Evolutionary conservation across 2,329 filamentous ascomycete species (phyloP).

Genomic region (Hypoxylon sp.): DNA sequence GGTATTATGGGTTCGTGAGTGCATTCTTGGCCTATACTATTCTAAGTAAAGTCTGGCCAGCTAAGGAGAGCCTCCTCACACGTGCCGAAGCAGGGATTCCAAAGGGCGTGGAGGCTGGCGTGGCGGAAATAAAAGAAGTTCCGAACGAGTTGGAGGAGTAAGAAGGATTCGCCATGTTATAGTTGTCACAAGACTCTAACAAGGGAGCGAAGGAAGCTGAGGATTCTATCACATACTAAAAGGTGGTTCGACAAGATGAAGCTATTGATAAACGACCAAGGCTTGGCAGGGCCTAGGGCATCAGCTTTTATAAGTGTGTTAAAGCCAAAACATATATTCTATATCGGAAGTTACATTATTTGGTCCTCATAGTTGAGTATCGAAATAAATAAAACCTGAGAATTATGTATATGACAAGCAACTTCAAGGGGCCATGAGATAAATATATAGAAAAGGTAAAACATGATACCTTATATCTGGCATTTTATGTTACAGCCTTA

Average conservation of each 20-base stretch:
- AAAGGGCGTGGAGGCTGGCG: background rate
- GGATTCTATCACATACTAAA: background rate
- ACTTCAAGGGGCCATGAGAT: background rate
- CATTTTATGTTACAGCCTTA: background rate
- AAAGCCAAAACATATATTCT: background rate
- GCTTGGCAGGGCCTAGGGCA: background rate
- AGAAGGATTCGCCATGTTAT: background rate
- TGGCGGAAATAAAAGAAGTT: background rate
- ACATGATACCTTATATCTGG: background rate
- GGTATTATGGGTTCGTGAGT: conserved; percentile 15
- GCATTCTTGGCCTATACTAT: conserved; percentile 3
- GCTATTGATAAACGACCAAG: background rate
- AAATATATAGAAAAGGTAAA: background rate
- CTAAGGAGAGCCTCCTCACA: conserved; percentile 10
- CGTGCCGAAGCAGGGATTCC: background rate
- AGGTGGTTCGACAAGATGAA: background rate
- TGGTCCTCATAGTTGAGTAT: background rate
- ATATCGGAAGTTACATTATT: background rate
- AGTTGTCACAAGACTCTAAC: background rate
- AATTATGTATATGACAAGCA: background rate
- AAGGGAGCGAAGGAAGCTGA: background rate
- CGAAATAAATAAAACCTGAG: background rate
- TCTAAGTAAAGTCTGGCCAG: conserved; percentile 13
- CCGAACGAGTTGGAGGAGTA: background rate
- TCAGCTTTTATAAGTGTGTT: no score